These are phyloP conservation scores for Colletotrichum sp. DNA, from an alignment of 2,329 filamentous ascomycete genomes.

Conservation along the genomic window DNA sequence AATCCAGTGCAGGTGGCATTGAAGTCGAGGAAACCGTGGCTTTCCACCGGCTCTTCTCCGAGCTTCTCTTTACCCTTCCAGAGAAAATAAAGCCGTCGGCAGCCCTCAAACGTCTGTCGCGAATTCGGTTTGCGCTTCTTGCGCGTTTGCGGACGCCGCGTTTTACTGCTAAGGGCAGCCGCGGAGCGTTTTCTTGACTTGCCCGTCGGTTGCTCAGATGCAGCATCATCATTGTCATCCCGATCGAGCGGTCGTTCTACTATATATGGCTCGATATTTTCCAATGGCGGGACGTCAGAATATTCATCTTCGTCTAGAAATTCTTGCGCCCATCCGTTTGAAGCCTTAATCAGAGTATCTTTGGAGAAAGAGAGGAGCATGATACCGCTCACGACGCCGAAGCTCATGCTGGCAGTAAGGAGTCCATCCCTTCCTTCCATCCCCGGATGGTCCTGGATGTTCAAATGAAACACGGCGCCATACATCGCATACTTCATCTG, in stretches of 20 bases:
- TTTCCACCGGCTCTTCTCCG: not conserved
- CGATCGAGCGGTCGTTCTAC: not conserved
- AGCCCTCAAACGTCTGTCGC: not conserved
- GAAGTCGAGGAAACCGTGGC: not conserved
- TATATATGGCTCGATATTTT: not conserved
- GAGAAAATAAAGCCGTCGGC: not conserved
- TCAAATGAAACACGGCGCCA: not conserved
- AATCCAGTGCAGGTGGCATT: not conserved
- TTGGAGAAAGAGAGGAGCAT: not conserved
- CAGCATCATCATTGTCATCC: not conserved
- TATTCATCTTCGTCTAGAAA: not conserved
- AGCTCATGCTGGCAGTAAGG: not conserved
- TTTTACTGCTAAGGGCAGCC: not conserved
- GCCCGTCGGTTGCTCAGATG: not conserved
- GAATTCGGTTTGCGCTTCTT: not conserved
- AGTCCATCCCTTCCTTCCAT: not conserved
- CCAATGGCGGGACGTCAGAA: not conserved
- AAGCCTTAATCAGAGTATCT: not conserved
- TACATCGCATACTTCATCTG: not conserved
- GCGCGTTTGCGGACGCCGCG: not conserved
- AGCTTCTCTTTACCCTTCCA: not conserved
- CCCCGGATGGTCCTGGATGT: not conserved
- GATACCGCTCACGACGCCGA: not conserved
- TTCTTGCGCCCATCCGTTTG: not conserved
- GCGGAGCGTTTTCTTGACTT: not conserved